Conservation (phyloP, 2,329 filamentous ascomycete species). For the Aureobasidium subglaciale region DNA sequence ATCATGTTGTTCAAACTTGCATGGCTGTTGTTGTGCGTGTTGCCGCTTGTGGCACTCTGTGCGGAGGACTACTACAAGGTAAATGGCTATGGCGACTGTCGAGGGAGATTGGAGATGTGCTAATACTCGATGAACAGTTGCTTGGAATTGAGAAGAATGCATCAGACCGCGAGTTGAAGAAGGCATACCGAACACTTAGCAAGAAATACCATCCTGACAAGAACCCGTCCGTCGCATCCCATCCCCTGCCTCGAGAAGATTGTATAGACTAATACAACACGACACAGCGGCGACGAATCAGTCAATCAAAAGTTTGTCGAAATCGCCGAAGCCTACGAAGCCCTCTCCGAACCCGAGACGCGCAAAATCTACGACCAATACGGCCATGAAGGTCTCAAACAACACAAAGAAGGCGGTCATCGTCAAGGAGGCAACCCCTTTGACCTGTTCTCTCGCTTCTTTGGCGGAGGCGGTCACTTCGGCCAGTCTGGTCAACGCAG, state of each 20-base stretch:
- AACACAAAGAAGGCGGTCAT: constrained; percentile 62
- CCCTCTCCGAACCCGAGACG: constrained; percentile 69
- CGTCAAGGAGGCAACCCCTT: constrained; percentile 71
- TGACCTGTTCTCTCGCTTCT: constrained; percentile 94
- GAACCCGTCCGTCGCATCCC: constrained; percentile 63
- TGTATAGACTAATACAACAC: not conserved
- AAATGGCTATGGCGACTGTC: constrained; percentile 17
- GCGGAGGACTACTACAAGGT: constrained; percentile 76
- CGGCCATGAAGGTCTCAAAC: constrained; percentile 83
- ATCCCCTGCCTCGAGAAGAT: not conserved
- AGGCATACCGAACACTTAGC: constrained; percentile 81
- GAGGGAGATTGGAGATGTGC: not conserved
- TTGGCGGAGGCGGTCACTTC: constrained; percentile 83
- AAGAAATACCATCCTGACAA: constrained; percentile 98
- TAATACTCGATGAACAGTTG: constrained; percentile 46
- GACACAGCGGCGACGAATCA: constrained; percentile 60
- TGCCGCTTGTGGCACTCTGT: constrained; percentile 37
- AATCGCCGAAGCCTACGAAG: constrained; percentile 91
- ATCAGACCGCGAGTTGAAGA: constrained; percentile 82
- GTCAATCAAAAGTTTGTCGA: constrained; percentile 89
- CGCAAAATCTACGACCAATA: constrained; percentile 91
- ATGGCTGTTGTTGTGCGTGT: constrained; percentile 36
- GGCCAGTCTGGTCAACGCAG: constrained; percentile 64
- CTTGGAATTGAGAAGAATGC: constrained; percentile 74
- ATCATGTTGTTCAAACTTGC: constrained; percentile 36